These are phyloP conservation scores for Incumbomyces lentus DNA, from an alignment of 2,329 filamentous ascomycete species.

Conservation along the genomic window DNA sequence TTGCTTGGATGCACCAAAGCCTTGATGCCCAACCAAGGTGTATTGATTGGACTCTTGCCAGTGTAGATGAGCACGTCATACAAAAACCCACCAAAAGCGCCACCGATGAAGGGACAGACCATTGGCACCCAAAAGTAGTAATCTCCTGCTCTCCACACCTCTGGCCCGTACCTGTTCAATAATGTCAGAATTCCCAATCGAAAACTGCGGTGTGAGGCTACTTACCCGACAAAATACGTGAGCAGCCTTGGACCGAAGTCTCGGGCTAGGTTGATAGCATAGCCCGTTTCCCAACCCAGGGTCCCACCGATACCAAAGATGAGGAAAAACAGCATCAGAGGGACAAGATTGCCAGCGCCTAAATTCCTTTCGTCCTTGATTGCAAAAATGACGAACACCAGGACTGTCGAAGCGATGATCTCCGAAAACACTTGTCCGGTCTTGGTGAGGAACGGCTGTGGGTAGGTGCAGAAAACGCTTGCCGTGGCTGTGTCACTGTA, in stretches of 20 bases:
- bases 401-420: conserved; percentile 49
- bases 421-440: conserved; percentile 56
- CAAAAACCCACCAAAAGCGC: conserved; percentile 48
- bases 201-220: background rate
- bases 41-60: conserved; percentile 54
- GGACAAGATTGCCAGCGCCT: conserved; percentile 44
- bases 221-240: conserved; percentile 45
- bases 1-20: conserved; percentile 28
- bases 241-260: conserved; percentile 56
- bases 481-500: conserved; percentile 47
- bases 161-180: background rate
- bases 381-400: conserved; percentile 58
- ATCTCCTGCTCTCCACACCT: conserved; percentile 36
- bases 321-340: conserved; percentile 53
- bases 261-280: conserved; percentile 57
- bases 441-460: conserved; percentile 50
- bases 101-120: conserved; percentile 53
- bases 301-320: conserved; percentile 59
- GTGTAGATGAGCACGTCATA: conserved; percentile 55
- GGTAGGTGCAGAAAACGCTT: conserved; percentile 58
- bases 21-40: conserved; percentile 48
- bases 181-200: background rate
- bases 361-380: conserved; percentile 44
- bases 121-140: conserved; percentile 64
- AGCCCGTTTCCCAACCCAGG: conserved; percentile 60